Evolutionary conservation across 2,329 filamentous ascomycete species (phyloP), one percentile per base, ranked within the genome.

Genomic region (Thelonectria olida): DNA sequence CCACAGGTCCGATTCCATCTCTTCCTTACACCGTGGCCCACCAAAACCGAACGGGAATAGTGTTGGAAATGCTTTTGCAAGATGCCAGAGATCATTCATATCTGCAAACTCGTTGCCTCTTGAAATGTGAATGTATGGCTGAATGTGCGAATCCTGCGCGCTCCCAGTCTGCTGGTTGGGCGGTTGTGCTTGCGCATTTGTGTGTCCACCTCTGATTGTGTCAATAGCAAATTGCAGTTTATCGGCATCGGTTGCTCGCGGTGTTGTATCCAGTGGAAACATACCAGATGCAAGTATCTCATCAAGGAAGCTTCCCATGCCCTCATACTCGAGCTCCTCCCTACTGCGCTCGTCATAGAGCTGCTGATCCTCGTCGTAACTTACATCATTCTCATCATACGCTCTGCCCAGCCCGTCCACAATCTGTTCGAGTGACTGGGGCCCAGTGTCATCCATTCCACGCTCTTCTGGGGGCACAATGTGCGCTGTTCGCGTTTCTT

Each of bases 51-150:
- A 53, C 15, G 34, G 42, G 19, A 58, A 58, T 38, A 58, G 36
- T n/a, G 25, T 54, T 53, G 42, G 56, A 7, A 58, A 58, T 41
- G 34, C 27, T 42, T 58, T 58, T 41, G 41, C n/a, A 53, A 58
- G n/a, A 58, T 52, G 12, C 48, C 28, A 52, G 20, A 53, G 22
- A 52, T 58, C 31, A 53, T 52, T 31, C 1, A 19, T 10, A 52
- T 58, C 48, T 17, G 41, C 28, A 47, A 39, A 52, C 28, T 53
- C 12, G 13, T 38, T 53, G 28, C 48, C 48, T 25, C 55, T 52
- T 28, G 17, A 52, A 41, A 58, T 31, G 31, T 58, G 41, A n/a
- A 58, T 13, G 31, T 58, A 58, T 39, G 41, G 55, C 48, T 58
- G 12, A 28, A 34, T 20, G 22, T 31, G 17, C n/a, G 31, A 27